A percentile compares a stretch with the other conserved stretches of the same genome.
phyloP scores from a whole-genome alignment of 768 basidiomycete species.

The Sarcodon aspratus region DNA sequence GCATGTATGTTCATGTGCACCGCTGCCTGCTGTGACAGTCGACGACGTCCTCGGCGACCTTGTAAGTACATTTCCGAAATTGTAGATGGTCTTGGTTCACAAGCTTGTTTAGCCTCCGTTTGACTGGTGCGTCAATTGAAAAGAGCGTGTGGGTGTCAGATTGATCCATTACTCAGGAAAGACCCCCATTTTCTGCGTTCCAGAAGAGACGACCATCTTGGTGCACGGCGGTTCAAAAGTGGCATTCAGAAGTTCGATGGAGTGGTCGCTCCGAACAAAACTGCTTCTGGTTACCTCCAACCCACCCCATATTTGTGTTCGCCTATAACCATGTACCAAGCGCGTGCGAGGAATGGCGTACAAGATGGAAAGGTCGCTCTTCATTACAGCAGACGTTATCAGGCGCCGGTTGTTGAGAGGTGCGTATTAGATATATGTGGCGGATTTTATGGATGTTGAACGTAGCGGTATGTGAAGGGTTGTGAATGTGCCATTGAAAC shows the following conservation, averaged over 20 bases:
- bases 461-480: slow-evolving; percentile 22
- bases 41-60: slow-evolving; percentile 60
- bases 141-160: background rate
- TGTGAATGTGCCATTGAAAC: slow-evolving; percentile 39
- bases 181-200: too few relatives aligned
- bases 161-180: too few relatives aligned
- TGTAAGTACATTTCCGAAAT: slow-evolving; percentile 27
- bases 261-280: slow-evolving; percentile 5
- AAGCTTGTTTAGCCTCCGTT: slow-evolving; percentile 38
- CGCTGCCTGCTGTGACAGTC: slow-evolving; percentile 45
- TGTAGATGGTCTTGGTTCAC: background rate
- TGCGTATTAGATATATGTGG: slow-evolving; percentile 15
- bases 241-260: slow-evolving; percentile 39
- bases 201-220: too few relatives aligned
- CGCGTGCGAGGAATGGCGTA: slow-evolving; percentile 21
- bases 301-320: slow-evolving; percentile 28
- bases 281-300: slow-evolving; percentile 34
- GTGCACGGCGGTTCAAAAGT: slow-evolving; percentile 20
- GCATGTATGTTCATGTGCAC: slow-evolving; percentile 27
- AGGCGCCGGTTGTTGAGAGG: slow-evolving; percentile 36
- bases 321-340: slow-evolving; percentile 35
- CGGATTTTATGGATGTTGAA: background rate
- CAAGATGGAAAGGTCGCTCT: slow-evolving; percentile 26
- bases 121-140: slow-evolving; percentile 45
- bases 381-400: slow-evolving; percentile 44